Conservation (phyloP, 2,329 filamentous ascomycete species). For the Cladosporium sp. region DNA sequence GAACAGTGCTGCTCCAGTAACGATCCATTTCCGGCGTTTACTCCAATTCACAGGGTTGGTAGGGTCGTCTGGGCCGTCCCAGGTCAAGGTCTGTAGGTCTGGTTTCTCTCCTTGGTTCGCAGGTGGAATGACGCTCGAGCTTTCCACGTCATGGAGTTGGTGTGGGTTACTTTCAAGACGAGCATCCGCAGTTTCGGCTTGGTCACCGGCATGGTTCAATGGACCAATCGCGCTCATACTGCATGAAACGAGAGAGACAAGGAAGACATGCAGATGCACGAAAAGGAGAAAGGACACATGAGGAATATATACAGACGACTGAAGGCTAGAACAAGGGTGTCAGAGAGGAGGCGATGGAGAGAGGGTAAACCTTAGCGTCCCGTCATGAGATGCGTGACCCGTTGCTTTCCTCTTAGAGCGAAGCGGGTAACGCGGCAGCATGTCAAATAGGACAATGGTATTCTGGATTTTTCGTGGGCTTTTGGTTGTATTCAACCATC, state of each 20-base stretch:
- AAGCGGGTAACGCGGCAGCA: constrained; percentile 8
- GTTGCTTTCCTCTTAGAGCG: constrained; percentile 4
- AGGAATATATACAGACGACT: constrained; percentile 1
- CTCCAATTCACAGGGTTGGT: constrained; percentile 33
- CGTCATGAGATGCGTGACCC: constrained; percentile 5
- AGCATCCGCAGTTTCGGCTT: not conserved
- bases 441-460: not conserved
- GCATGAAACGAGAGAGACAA: not conserved
- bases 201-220: not conserved
- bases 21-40: constrained; percentile 27
- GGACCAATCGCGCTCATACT: constrained; percentile 1
- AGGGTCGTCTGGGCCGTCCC: constrained; percentile 44
- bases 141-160: constrained; percentile 8
- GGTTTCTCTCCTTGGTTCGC: constrained; percentile 12
- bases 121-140: not conserved
- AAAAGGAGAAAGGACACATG: not conserved
- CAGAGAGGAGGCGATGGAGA: constrained; percentile 1
- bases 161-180: constrained; percentile 4
- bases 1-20: constrained; percentile 27
- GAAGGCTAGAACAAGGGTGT: not conserved
- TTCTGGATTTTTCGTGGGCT: too few species aligned
- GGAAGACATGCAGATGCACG: not conserved
- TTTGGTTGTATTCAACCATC: too few species aligned
- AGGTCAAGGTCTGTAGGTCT: constrained; percentile 36
- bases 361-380: constrained; percentile 7